phyloP scores from a whole-genome alignment of 2,329 filamentous ascomycete species.

The Arthroderma sp. region DNA sequence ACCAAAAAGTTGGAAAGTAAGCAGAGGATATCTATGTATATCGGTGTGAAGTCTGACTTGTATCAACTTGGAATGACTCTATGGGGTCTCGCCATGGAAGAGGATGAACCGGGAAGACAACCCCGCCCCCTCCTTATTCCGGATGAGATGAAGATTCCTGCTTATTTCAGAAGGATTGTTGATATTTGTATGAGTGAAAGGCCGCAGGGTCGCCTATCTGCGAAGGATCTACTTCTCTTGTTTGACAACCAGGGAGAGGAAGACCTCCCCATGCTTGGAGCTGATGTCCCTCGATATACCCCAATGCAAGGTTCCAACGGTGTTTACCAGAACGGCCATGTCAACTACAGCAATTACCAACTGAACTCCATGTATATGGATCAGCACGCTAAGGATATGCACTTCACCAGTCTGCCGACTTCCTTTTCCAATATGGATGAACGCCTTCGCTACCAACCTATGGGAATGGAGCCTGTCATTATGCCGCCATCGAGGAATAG shows the following conservation, averaged over 20 bases:
- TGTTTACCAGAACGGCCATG: neutral
- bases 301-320: neutral
- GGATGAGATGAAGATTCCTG: slow-evolving; percentile 48
- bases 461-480: neutral
- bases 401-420: neutral
- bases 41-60: slow-evolving; percentile 92
- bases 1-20: slow-evolving; percentile 72
- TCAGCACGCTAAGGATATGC: neutral
- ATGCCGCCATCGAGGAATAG: neutral
- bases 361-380: neutral
- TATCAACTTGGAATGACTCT: slow-evolving; percentile 96
- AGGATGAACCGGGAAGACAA: slow-evolving; percentile 79
- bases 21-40: slow-evolving; percentile 90
- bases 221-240: slow-evolving; percentile 55
- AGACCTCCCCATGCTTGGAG: slow-evolving; percentile 9
- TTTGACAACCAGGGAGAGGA: slow-evolving; percentile 44
- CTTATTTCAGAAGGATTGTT: slow-evolving; percentile 67
- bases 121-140: slow-evolving; percentile 55
- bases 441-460: neutral
- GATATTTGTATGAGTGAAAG: slow-evolving; percentile 62
- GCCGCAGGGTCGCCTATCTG: slow-evolving; percentile 61
- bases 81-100: slow-evolving; percentile 76
- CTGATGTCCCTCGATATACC: neutral
- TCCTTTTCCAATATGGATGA: neutral
- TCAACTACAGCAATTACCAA: slow-evolving; percentile 2